These are phyloP conservation scores for Cryphonectria japonica DNA, from an alignment of 2,329 filamentous ascomycete genomes.

Conservation along the genomic window DNA sequence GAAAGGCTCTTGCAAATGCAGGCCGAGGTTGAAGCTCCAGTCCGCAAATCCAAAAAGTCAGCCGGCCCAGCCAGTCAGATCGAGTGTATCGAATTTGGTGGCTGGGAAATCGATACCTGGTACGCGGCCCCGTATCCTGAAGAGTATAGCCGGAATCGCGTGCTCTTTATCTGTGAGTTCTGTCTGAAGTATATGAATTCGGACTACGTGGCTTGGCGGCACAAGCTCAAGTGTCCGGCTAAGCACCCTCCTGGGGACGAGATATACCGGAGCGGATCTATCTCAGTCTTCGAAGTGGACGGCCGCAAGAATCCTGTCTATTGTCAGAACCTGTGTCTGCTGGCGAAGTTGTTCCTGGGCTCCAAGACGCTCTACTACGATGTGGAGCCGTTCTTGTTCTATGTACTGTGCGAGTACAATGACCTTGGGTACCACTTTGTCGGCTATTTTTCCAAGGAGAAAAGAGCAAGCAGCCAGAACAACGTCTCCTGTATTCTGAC, in stretches of 20 bases:
- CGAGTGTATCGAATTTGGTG: conserved; percentile 97
- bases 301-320: conserved; percentile 98
- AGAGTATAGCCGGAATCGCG: conserved; percentile 94
- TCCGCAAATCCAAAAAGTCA: conserved; percentile 72
- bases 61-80: conserved; percentile 93
- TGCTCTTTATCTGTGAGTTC: conserved; percentile 99
- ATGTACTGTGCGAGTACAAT: conserved; percentile 94
- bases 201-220: conserved; percentile 95
- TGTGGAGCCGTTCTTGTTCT: conserved; percentile 95
- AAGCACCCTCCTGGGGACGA: conserved; percentile 98
- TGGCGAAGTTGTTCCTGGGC: conserved; percentile 96
- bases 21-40: conserved; percentile 63
- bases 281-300: conserved; percentile 97
- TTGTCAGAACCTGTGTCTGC: conserved; percentile 93
- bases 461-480: conserved; percentile 89
- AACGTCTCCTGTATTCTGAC: conserved; percentile 98
- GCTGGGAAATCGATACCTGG: conserved; percentile 98
- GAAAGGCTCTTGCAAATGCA: conserved; percentile 64
- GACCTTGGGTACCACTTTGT: conserved; percentile 93
- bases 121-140: conserved; percentile 98
- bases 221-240: conserved; percentile 94
- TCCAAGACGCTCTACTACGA: conserved; percentile 99
- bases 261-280: conserved; percentile 88
- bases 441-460: conserved; percentile 99
- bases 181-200: conserved; percentile 99